Conservation (phyloP, 768 basidiomycete genomes). For the Boletus speciosus region DNA sequence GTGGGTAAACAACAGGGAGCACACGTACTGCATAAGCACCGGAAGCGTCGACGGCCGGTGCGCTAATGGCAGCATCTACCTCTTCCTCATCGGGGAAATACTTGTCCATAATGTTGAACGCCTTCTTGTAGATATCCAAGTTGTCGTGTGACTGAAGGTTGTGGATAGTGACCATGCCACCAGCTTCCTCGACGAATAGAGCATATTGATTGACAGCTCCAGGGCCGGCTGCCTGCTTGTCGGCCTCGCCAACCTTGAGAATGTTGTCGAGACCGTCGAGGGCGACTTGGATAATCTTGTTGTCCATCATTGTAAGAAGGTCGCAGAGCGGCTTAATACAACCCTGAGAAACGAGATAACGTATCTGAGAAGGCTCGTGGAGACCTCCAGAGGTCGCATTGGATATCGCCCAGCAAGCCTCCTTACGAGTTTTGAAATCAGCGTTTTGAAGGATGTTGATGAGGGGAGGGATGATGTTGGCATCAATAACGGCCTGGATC, state of each 20-base stretch:
- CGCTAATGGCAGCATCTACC: conserved; percentile 74
- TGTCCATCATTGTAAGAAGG: conserved; percentile 96
- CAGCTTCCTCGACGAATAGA: conserved; percentile 92
- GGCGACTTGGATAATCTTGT: conserved; percentile 99
- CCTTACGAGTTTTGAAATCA: conserved; percentile 99
- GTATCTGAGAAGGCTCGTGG: conserved; percentile 94
- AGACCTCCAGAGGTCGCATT: conserved; percentile 98
- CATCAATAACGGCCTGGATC: conserved; percentile 96
- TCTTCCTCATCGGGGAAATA: conserved; percentile 99
- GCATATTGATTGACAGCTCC: conserved; percentile 92
- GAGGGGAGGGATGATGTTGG: conserved; percentile 95
- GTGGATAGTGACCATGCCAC: conserved; percentile 98
- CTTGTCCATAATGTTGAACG: conserved; percentile 97
- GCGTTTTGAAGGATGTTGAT: conserved; percentile 98
- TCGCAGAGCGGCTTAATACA: conserved; percentile 99
- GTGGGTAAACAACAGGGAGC: background rate
- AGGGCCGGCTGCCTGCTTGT: conserved; percentile 78
- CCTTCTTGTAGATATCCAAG: conserved; percentile 99
- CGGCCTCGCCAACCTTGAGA: conserved; percentile 94
- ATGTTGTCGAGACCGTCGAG: conserved; percentile 98
- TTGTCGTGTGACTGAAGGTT: conserved; percentile 99
- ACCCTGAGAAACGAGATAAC: conserved; percentile 95
- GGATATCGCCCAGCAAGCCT: conserved; percentile 99
- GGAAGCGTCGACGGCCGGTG: conserved; percentile 69
- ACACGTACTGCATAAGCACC: conserved; percentile 70